Evolutionary conservation across 1,284 basidiomycete genomes (phyloP), one percentile per base, ranked within the genome.

Genomic region (Cryptococcus hybrid): DNA sequence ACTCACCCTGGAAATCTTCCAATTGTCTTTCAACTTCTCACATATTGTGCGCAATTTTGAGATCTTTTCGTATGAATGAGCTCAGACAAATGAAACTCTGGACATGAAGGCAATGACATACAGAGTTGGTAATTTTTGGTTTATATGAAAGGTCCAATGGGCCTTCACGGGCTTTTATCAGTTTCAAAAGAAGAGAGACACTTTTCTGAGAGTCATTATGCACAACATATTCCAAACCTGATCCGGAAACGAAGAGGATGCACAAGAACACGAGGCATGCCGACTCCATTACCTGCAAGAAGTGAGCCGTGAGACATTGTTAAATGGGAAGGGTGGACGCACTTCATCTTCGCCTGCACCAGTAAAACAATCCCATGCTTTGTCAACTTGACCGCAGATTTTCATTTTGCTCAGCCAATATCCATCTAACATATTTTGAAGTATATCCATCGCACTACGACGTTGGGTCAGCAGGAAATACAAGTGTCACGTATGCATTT

Each of bases 351-450:
- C 59, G 9, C 60, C 45, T 5, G 63, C 66, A 2, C 38, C 48
- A n/a, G 34, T 35, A 7, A 61, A 53, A 42, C 55, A 49, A 9
- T 59, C 57, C 61, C 70, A 77, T 7, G 75, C 59, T 8, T 51
- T 54, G 42, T 75, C 76, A 0, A 64, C 64, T 52, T 76, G 69
- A 12, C 71, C 75, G 43, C 74, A 75, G 5, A 73, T 56, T 24
- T 66, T 62, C 50, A 76, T 59, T 53, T 69, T 75, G 0, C 51
- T 57, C 34, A 73, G 51, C 75, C 75, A 78, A 5, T 51, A 57
- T 13, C 61, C 62, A 24, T 67, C 63, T 40, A 61, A 62, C 70
- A 76, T 73, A 51, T 69, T 73, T 7, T 55, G 50, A 8, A 78
- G 59, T 1, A 77, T 59, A 49, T 78, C 76, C 6, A 71, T 54